These are phyloP conservation scores for Chlamydomonas asymmetrica DNA, from an alignment of 139 green algal genomes.

Conservation along the genomic window DNA sequence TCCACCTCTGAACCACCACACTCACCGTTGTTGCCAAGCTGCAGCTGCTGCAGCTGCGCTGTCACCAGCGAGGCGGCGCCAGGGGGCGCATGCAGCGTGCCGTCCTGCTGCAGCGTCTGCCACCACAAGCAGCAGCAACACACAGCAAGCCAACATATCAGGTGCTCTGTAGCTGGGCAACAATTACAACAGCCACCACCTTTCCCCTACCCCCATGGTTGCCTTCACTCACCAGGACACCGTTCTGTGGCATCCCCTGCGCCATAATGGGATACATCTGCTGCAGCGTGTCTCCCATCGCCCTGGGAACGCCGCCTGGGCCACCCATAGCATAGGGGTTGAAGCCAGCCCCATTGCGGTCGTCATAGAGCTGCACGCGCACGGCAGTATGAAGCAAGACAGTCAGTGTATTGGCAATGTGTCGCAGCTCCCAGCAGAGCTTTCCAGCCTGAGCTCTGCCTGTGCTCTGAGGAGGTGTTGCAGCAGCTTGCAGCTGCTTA, in stretches of 20 bases:
- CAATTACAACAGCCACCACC: neutral
- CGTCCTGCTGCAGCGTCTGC: slow-evolving; percentile 20
- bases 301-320: slow-evolving; percentile 14
- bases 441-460: too few species aligned
- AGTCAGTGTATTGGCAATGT: neutral
- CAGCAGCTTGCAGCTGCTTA: too few species aligned
- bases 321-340: slow-evolving; percentile 12
- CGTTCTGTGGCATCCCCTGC: slow-evolving; percentile 1
- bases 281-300: slow-evolving; percentile 3
- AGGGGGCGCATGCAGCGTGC: neutral
- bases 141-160: neutral
- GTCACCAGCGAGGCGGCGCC: slow-evolving; percentile 23
- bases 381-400: neutral
- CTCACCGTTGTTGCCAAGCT: slow-evolving; percentile 5
- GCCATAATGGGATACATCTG: slow-evolving; percentile 27
- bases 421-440: neutral
- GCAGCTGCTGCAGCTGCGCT: slow-evolving; percentile 30
- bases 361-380: slow-evolving; percentile 20
- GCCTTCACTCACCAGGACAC: slow-evolving; percentile 10
- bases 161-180: neutral
- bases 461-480: too few species aligned
- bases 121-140: neutral
- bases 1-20: neutral
- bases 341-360: slow-evolving; percentile 1
- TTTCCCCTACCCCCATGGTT: neutral